phyloP scores from a whole-genome alignment of 176 grass and related monocot genomes.

The Thalia dealbata region DNA sequence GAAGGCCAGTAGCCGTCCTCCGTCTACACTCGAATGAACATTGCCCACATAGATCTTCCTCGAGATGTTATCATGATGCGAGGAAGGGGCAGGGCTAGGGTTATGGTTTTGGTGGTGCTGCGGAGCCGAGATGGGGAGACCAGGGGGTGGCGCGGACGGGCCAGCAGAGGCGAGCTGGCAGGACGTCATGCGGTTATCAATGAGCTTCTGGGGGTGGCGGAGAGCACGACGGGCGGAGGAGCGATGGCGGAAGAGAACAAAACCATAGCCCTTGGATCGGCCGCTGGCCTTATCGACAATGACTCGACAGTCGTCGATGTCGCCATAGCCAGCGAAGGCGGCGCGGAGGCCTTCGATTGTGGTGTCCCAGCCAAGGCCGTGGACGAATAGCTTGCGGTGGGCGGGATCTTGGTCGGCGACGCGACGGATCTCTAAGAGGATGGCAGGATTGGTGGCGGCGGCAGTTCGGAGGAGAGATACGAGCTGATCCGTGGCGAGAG shows the following conservation, averaged over 20 bases:
- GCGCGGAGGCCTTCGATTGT: constrained; percentile 55
- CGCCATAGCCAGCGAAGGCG: constrained; percentile 69
- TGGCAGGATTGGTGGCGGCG: constrained; percentile 38
- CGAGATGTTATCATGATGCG: constrained; percentile 53
- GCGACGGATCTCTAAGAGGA: constrained; percentile 55
- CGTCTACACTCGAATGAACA: constrained; percentile 76
- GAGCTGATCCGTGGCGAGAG: constrained; percentile 79
- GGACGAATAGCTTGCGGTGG: constrained; percentile 96
- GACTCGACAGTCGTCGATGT: constrained; percentile 95
- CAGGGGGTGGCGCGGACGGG: constrained; percentile 11
- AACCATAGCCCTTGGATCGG: constrained; percentile 89
- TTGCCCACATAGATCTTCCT: constrained; percentile 98
- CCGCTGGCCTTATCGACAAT: constrained; percentile 73
- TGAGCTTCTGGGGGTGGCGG: constrained; percentile 62
- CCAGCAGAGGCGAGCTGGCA: constrained; percentile 92
- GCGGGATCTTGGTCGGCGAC: constrained; percentile 72
- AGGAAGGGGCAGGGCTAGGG: constrained; percentile 5
- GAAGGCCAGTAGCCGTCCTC: constrained; percentile 54
- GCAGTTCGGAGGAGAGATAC: constrained; percentile 62
- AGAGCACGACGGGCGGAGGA: constrained; percentile 63
- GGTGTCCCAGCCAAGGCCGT: constrained; percentile 92
- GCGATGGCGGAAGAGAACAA: constrained; percentile 80
- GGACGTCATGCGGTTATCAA: constrained; percentile 65
- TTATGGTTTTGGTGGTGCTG: constrained; percentile 26
- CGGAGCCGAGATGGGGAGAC: not conserved